Evolutionary conservation across 176 grass and related monocot species (phyloP), one percentile per base, ranked within the genome.

Genomic region (Bonia amplexicaulis): DNA sequence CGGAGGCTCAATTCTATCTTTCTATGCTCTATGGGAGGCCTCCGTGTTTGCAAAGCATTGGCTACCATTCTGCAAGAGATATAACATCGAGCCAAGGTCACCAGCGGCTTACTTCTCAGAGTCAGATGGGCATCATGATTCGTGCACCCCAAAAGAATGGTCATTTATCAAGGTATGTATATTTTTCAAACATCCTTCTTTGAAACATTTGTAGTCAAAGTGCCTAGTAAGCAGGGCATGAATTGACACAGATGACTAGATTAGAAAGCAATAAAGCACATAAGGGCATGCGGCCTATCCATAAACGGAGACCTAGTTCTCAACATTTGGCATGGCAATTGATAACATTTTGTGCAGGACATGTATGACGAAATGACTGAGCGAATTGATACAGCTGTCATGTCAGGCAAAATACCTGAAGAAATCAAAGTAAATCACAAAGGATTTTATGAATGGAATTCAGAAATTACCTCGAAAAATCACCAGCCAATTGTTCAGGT

Each of bases 401-500:
- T 69, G 71, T 88, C 80, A 41, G 83, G 89, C 39, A 76, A 89
- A 31, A 22, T 95, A 47, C 68, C 89, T 2, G 87, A 86, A 75
- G 85, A 95, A 78, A 84, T 88, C 12, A 85, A 64, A 41, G 69
- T 27, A 78, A 75, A 65, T 4, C 92, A 95, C 55, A 93, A 92
- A 84, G 91, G 91, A 31, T 97, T 95, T 82, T 20, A 46, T 64
- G 85, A 93, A 82, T 93, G 95, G 93, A 87, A 77, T 82, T n/a
- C 53, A 2, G 84, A 45, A 4, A 41, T 61, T 2, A 90, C 69
- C 53, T 54, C 87, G 13, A 82, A 63, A 22, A 45, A 93, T 85
- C 95, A 97, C 77, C 89, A 86, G 3, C 82, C 95, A 49, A 95
- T 95, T 85, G 71, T 97, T 45, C 90, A 93, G 88, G 95, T 97